Conservation (phyloP, 163 green algal species). For the Dunaliella salina region DNA sequence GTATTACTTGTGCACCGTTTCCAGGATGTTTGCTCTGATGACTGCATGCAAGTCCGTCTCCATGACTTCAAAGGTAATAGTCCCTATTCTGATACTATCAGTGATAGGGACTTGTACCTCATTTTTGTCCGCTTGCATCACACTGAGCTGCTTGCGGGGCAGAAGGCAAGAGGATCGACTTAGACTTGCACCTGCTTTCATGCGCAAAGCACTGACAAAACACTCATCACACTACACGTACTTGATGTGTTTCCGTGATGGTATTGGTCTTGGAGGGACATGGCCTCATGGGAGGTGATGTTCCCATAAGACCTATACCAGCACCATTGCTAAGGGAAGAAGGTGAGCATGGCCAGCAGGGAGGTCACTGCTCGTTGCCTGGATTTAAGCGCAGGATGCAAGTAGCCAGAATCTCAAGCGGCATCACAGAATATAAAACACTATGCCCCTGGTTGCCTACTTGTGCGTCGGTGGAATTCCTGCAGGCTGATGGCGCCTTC, state of each 20-base stretch:
- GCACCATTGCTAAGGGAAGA: not conserved
- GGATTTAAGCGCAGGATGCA: not conserved
- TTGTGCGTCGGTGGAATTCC: slow-evolving; percentile 96
- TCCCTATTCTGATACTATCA: too few relatives aligned
- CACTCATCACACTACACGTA: slow-evolving; percentile 25
- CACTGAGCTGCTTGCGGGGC: slow-evolving; percentile 80
- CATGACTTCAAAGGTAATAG: slow-evolving; percentile 98
- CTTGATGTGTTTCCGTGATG: slow-evolving; percentile 95
- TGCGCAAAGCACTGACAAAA: too few relatives aligned
- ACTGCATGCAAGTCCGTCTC: slow-evolving; percentile 95
- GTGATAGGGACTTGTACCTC: too few relatives aligned
- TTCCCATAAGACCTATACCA: too few relatives aligned
- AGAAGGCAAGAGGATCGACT: not conserved
- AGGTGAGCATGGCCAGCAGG: not conserved
- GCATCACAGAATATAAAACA: not conserved
- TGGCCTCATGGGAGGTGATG: slow-evolving; percentile 92
- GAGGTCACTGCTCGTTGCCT: not conserved
- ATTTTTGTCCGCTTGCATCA: slow-evolving; percentile 96
- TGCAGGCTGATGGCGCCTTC: slow-evolving; percentile 97
- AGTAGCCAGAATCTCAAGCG: not conserved
- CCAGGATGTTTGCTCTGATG: slow-evolving; percentile 92
- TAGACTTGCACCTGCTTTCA: too few relatives aligned
- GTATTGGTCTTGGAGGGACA: slow-evolving; percentile 96
- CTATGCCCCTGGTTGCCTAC: slow-evolving; percentile 31
- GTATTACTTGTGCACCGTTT: slow-evolving; percentile 97